Evolutionary conservation across 306 rosid genomes (phyloP).

Genomic region (Cucurbita argyrosperma): DNA sequence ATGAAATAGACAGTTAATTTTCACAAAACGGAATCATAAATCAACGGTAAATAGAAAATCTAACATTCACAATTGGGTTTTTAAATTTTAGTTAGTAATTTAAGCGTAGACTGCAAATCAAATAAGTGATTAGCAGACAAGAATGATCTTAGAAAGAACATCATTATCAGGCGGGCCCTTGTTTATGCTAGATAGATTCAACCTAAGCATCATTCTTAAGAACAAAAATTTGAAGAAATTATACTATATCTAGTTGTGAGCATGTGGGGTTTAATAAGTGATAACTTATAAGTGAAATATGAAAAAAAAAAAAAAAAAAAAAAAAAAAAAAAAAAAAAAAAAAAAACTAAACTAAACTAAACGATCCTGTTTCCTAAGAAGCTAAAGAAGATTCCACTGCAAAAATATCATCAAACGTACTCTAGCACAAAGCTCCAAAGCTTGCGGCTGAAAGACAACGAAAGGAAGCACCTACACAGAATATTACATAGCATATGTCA

Average conservation of each 20-base stretch:
- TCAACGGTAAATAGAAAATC: background rate
- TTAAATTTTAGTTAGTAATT: background rate
- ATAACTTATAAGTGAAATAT: background rate
- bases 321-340: background rate
- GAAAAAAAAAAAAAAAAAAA: no score
- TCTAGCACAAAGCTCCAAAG: constrained; percentile 91
- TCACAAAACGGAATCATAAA: background rate
- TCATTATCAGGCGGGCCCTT: background rate
- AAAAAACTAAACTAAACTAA: background rate
- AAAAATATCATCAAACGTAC: constrained; percentile 30
- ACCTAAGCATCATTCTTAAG: background rate
- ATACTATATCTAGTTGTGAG: background rate
- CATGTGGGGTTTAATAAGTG: background rate
- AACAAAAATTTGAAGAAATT: background rate
- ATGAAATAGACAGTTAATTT: background rate
- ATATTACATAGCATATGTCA: background rate
- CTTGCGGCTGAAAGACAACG: constrained; percentile 54
- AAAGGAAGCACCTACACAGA: constrained; percentile 49
- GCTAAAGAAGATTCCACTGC: background rate
- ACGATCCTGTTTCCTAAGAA: background rate
- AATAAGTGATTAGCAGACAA: background rate
- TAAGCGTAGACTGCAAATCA: background rate
- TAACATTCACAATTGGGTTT: background rate
- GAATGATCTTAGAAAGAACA: background rate
- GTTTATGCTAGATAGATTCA: background rate